phyloP scores from a whole-genome alignment of 805 yeast species.

The Candida maltosa region DNA sequence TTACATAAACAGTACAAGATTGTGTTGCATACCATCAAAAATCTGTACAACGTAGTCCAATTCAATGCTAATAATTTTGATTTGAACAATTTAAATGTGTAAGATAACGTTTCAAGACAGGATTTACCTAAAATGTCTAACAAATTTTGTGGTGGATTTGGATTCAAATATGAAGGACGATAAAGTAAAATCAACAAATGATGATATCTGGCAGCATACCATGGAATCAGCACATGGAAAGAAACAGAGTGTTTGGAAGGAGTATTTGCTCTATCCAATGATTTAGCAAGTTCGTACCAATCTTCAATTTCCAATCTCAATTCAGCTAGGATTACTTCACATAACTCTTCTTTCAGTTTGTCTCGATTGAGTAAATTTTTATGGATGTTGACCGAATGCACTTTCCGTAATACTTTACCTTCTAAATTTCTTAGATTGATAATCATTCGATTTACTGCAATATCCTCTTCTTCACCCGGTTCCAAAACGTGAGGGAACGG shows the following conservation, averaged over 20 bases:
- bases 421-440: slow-evolving; percentile 45
- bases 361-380: slow-evolving; percentile 17
- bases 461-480: slow-evolving; percentile 39
- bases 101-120: slow-evolving; percentile 43
- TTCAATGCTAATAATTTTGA: slow-evolving; percentile 44
- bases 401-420: slow-evolving; percentile 41
- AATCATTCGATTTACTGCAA: slow-evolving; percentile 39
- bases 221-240: slow-evolving; percentile 25
- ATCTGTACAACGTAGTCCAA: slow-evolving; percentile 48
- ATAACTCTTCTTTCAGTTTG: slow-evolving; percentile 23
- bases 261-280: not conserved
- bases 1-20: slow-evolving; percentile 45
- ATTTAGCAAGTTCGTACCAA: slow-evolving; percentile 23
- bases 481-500: slow-evolving; percentile 37
- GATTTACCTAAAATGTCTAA: slow-evolving; percentile 43
- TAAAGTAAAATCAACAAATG: slow-evolving; percentile 45
- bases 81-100: slow-evolving; percentile 43
- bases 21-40: slow-evolving; percentile 46
- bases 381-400: slow-evolving; percentile 42
- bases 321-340: slow-evolving; percentile 21
- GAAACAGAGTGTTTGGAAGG: slow-evolving; percentile 6
- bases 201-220: slow-evolving; percentile 42
- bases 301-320: slow-evolving; percentile 35
- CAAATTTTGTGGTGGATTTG: slow-evolving; percentile 39
- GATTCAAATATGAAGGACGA: slow-evolving; percentile 48